phyloP scores from a whole-genome alignment of 2,329 filamentous ascomycete genomes.

The Nemania abortiva region DNA sequence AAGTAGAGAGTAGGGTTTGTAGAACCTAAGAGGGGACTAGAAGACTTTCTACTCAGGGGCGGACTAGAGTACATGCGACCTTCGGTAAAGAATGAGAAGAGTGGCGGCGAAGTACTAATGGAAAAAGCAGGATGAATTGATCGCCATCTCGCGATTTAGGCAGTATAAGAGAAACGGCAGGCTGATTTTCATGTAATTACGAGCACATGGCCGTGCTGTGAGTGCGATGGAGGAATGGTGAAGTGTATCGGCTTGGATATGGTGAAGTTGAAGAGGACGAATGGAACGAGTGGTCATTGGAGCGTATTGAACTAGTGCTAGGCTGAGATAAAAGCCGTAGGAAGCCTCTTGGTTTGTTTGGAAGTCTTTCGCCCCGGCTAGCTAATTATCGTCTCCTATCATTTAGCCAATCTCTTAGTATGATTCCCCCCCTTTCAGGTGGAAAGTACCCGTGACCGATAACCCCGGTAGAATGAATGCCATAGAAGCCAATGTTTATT shows the following conservation, averaged over 20 bases:
- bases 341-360: neutral
- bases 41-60: neutral
- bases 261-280: neutral
- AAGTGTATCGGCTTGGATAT: neutral
- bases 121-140: neutral
- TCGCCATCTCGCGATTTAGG: neutral
- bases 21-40: neutral
- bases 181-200: neutral
- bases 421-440: too few relatives aligned
- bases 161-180: neutral
- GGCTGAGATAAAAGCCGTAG: neutral
- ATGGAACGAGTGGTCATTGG: neutral
- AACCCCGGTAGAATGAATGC: too few relatives aligned
- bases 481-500: too few relatives aligned
- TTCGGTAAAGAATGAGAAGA: neutral
- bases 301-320: constrained; percentile 1
- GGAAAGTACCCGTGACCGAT: too few relatives aligned
- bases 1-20: neutral
- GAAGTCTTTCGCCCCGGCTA: too few relatives aligned
- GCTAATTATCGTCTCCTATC: too few relatives aligned
- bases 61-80: too few relatives aligned
- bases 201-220: neutral
- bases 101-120: neutral
- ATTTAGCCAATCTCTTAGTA: too few relatives aligned
- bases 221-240: neutral